These are phyloP conservation scores for Tetracladium marchalianum DNA, from an alignment of 495 filamentous ascomycete genomes.

Conservation along the genomic window DNA sequence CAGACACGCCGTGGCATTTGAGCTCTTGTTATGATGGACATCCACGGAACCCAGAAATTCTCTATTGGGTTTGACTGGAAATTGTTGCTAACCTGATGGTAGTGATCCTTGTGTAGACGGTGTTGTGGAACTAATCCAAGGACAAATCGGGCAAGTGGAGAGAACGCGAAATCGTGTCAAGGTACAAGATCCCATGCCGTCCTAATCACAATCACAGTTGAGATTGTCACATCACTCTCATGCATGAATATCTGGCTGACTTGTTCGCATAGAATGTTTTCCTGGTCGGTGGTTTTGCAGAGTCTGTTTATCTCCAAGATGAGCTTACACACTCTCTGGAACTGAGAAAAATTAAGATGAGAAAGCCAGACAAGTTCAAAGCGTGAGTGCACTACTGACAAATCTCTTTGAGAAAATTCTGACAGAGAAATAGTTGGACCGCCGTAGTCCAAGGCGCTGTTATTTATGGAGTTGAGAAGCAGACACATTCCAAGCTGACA, in stretches of 20 bases:
- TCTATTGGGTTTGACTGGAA: too few relatives aligned
- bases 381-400: conserved; percentile 1
- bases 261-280: conserved; percentile 2
- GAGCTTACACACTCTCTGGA: conserved; percentile 4
- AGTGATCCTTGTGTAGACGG: conserved; percentile 2
- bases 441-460: conserved; percentile 11
- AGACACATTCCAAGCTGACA: not conserved
- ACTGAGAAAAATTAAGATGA: conserved; percentile 1
- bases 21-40: too few relatives aligned
- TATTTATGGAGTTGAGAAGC: conserved; percentile 12
- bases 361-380: conserved; percentile 2
- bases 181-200: not conserved
- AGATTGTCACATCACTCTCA: not conserved
- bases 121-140: conserved; percentile 2
- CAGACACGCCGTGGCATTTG: too few relatives aligned
- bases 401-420: not conserved
- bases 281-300: conserved; percentile 9
- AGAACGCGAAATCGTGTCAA: not conserved
- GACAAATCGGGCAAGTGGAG: conserved; percentile 1
- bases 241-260: not conserved
- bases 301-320: conserved; percentile 7
- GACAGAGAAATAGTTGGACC: conserved; percentile 1
- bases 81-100: too few relatives aligned
- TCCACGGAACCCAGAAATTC: too few relatives aligned
- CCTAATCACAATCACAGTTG: too few relatives aligned